Base-by-base conservation (phyloP, 345 rosid genomes). In the Euclidium syriacum region DNA sequence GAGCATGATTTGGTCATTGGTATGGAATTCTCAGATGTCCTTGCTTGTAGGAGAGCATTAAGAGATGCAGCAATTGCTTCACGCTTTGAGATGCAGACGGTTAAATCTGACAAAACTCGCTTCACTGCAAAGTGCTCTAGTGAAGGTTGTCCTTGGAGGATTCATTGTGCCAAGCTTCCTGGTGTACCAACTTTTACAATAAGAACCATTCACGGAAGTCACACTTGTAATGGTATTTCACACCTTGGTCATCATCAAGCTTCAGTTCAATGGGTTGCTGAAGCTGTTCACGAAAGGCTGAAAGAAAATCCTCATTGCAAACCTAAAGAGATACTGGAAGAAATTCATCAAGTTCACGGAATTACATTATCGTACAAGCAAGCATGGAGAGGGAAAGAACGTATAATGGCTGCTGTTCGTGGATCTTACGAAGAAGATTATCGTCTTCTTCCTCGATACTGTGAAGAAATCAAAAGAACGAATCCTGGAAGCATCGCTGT, bases 201-300 rank as follows among this genome's bases (percentile, higher is more conserved):
- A 65, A 80, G 97, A 71, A 94, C 99, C 64, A 79, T 90, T 74
- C 85, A 90, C 52, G 96, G 85, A 51, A 73, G 27, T 47, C 99
- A 94, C 65, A 50, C 80, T 27, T 94, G 99, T 68, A 96, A 90
- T 62, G 99, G 99, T 58, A 84, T 94, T 58, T 41, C 78, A 53
- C 97, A 94, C 77, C 97, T 94, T 42, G 99, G 99, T 71, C 97
- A 94, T 67, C 97, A 94, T 43, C 99, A 94, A 68, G 97, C 99
- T 58, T 94, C 99, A 6, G 99, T 94, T 70, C 91, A 94, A 75
- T 90, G 97, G 99, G 97, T 94, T 64, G 97, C 99, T 4, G 84
- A 65, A 72, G 85, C 99, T 25, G 95, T 94, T 60, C 83, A 80
- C 73, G 88, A 83, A 52, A 84, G 84, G 59, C 83, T 94, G 53